A percentile compares a stretch with the other conserved stretches of the same genome.
Evolutionary conservation across 1,139 yeast genomes (phyloP).

Genomic region (Magnusiomyces ingens): DNA sequence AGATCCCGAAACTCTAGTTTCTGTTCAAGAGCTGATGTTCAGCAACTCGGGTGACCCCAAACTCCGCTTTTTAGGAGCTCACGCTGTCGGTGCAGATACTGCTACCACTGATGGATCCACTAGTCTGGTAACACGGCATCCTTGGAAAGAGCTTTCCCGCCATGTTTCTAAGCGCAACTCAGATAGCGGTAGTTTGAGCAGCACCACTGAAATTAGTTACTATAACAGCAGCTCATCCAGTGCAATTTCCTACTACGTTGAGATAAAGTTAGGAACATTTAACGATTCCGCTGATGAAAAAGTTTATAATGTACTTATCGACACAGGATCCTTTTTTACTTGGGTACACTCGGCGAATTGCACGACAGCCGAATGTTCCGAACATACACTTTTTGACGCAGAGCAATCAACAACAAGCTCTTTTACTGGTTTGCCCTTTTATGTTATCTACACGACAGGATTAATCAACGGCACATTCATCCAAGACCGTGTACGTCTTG

Average conservation of each 20-base stretch:
- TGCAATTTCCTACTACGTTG: conserved; percentile 27
- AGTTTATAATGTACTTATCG: conserved; percentile 48
- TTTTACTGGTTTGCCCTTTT: conserved; percentile 33
- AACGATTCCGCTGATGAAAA: background rate
- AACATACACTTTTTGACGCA: conserved; percentile 33
- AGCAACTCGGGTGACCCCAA: no score
- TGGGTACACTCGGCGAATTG: conserved; percentile 59
- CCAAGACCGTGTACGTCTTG: conserved; percentile 38
- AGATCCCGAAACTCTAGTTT: no score
- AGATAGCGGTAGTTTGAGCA: no score
- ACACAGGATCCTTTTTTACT: conserved; percentile 59
- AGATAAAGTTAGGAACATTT: conserved; percentile 24
- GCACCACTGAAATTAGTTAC: no score
- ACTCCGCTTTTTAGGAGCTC: no score
- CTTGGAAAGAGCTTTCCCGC: no score
- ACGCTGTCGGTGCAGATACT: no score
- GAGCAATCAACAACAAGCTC: conserved; percentile 24
- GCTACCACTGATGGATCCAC: no score
- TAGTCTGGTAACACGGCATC: no score
- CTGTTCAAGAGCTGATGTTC: no score
- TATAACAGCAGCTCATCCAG: no score
- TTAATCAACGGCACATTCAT: conserved; percentile 45
- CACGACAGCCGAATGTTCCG: conserved; percentile 40
- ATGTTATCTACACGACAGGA: conserved; percentile 50
- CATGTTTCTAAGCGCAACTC: no score